phyloP scores from a whole-genome alignment of 1,139 yeast species.

The Lodderomyces oxycetoniae region DNA sequence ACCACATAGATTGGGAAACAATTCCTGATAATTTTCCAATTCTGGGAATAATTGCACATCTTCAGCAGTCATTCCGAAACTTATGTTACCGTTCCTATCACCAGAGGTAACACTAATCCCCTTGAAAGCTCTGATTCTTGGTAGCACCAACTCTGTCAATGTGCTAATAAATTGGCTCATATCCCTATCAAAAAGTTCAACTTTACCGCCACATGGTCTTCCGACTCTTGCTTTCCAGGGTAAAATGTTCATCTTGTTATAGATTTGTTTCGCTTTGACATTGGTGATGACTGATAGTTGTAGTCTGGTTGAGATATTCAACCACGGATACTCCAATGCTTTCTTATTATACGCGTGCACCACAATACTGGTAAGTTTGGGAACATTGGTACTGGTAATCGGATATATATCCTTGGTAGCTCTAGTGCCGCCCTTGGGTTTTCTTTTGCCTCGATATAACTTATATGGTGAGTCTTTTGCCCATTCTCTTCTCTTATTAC shows the following conservation, averaged over 20 bases:
- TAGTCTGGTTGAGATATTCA: constrained; percentile 71
- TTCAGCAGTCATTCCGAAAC: constrained; percentile 77
- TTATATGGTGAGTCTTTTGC: constrained; percentile 88
- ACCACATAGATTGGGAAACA: constrained; percentile 85
- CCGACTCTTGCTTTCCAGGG: constrained; percentile 88
- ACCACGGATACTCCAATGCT: constrained; percentile 68
- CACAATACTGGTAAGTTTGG: constrained; percentile 59
- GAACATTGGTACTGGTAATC: constrained; percentile 62
- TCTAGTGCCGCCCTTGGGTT: constrained; percentile 61
- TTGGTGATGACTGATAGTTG: constrained; percentile 94
- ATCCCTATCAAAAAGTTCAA: constrained; percentile 70
- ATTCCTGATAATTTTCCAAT: constrained; percentile 83
- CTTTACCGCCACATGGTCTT: constrained; percentile 88
- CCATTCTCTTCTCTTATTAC: constrained; percentile 79
- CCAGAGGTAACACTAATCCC: constrained; percentile 79
- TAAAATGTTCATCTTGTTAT: constrained; percentile 75
- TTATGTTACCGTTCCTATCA: constrained; percentile 78
- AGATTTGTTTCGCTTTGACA: constrained; percentile 69
- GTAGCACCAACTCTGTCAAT: constrained; percentile 85
- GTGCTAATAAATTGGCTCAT: constrained; percentile 85
- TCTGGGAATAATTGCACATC: constrained; percentile 88
- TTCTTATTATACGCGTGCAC: constrained; percentile 75
- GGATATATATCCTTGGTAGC: constrained; percentile 72
- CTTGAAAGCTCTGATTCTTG: constrained; percentile 82
- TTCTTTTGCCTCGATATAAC: constrained; percentile 66